Conservation (phyloP, 2,329 filamentous ascomycete species). For the Paraconiothyrium brasiliense region DNA sequence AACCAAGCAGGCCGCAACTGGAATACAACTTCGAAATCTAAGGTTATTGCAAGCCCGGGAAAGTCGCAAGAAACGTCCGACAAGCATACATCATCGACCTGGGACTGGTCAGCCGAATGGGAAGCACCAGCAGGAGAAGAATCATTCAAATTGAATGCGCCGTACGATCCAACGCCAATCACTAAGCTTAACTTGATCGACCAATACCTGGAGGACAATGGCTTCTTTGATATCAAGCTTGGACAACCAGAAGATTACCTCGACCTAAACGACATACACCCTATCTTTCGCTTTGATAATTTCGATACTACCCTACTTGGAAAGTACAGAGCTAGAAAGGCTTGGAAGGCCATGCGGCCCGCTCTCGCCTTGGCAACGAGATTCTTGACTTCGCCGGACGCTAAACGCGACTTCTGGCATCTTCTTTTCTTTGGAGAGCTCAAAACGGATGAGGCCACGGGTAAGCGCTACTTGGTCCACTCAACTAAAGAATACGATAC, state of each 20-base stretch:
- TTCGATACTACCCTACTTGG: neutral
- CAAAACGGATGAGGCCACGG: neutral
- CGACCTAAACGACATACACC: neutral
- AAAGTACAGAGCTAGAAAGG: neutral
- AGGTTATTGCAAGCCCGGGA: no score
- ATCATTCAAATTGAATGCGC: no score
- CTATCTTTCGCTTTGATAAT: neutral
- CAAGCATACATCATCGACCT: no score
- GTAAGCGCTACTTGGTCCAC: neutral
- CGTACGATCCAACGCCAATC: no score
- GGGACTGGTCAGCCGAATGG: no score
- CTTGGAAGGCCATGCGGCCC: neutral
- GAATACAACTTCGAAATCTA: no score
- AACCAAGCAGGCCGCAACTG: no score
- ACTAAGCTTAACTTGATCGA: neutral
- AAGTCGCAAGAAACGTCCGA: no score
- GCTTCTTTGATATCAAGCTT: neutral
- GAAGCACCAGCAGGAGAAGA: no score
- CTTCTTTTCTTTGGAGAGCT: neutral
- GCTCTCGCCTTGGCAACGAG: neutral
- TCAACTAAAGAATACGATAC: neutral
- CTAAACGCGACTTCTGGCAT: neutral
- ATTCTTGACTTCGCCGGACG: neutral
- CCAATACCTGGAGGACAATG: neutral
- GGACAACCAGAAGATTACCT: neutral